These are phyloP conservation scores for Dalechampia spathulata DNA, from an alignment of 441 rosid species.

Conservation along the genomic window DNA sequence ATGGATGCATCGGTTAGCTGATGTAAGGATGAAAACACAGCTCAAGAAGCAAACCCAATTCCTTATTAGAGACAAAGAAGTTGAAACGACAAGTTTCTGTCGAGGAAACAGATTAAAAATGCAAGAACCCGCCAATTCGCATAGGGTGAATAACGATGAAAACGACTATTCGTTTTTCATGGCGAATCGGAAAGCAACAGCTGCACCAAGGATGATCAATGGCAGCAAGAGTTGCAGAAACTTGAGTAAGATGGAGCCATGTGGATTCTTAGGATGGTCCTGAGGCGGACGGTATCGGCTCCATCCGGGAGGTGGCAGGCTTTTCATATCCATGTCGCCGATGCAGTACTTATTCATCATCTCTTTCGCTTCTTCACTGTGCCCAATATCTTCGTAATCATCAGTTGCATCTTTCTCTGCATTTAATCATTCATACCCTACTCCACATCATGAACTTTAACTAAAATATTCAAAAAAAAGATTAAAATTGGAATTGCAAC, in stretches of 20 bases:
- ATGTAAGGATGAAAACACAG: no score
- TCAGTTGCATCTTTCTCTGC: conserved; percentile 14
- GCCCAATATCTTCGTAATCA: conserved; percentile 8
- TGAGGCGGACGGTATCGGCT: not conserved
- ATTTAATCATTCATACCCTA: no score
- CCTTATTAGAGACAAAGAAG: no score
- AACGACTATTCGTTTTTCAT: conserved; percentile 2
- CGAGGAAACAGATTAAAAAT: no score
- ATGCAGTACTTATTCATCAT: conserved; percentile 6
- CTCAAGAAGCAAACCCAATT: no score
- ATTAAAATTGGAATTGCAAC: no score
- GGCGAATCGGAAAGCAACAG: not conserved
- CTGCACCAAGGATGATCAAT: not conserved
- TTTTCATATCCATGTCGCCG: conserved; percentile 7
- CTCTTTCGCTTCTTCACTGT: conserved; percentile 7
- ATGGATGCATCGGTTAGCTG: no score
- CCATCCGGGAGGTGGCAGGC: not conserved
- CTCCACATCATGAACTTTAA: no score
- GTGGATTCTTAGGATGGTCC: not conserved
- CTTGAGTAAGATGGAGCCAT: not conserved
- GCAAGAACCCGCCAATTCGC: no score
- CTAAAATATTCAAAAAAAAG: no score
- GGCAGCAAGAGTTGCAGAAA: conserved; percentile 8
- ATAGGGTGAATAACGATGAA: no score
- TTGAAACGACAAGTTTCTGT: no score